Evolutionary conservation across 768 basidiomycete genomes (phyloP).

Genomic region (Daedaleopsis sinensis): DNA sequence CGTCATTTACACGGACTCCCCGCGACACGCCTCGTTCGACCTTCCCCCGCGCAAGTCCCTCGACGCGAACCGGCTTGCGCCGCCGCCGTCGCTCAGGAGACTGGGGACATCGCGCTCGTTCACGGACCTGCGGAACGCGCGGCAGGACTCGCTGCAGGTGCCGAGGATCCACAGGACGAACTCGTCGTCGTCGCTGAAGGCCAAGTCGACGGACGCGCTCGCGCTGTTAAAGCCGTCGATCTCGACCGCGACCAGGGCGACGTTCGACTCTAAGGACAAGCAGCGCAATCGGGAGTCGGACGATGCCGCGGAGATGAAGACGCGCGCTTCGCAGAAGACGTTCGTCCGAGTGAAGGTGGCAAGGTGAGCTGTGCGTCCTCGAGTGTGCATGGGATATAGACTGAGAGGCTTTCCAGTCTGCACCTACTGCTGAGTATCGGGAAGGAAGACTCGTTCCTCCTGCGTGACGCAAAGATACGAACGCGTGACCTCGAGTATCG

Average conservation of each 20-base stretch:
- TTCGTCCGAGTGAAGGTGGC: constrained; percentile 80
- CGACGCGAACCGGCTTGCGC: constrained; percentile 36
- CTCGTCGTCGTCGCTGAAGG: constrained; percentile 24
- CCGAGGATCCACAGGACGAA: constrained; percentile 39
- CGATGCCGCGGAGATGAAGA: constrained; percentile 82
- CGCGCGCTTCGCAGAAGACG: constrained; percentile 78
- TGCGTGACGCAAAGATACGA: constrained; percentile 74
- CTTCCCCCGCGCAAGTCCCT: constrained; percentile 32
- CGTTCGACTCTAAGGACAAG: neutral
- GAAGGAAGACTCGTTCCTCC: constrained; percentile 85
- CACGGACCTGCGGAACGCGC: constrained; percentile 61
- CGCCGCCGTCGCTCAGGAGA: constrained; percentile 48
- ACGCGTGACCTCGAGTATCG: constrained; percentile 82
- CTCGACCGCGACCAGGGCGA: constrained; percentile 3
- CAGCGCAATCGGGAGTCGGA: constrained; percentile 31
- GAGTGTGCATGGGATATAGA: neutral
- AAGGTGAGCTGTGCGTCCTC: constrained; percentile 47
- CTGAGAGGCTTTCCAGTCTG: constrained; percentile 46
- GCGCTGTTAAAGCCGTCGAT: constrained; percentile 16
- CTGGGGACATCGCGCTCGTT: constrained; percentile 69
- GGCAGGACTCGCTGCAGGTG: constrained; percentile 33
- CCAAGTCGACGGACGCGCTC: constrained; percentile 39
- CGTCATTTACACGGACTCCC: constrained; percentile 21
- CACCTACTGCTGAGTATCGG: constrained; percentile 76
- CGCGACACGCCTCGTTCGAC: constrained; percentile 25